Evolutionary conservation across 192 early-diverging fungal species (phyloP).

Genomic region (Piromyces finnis): DNA sequence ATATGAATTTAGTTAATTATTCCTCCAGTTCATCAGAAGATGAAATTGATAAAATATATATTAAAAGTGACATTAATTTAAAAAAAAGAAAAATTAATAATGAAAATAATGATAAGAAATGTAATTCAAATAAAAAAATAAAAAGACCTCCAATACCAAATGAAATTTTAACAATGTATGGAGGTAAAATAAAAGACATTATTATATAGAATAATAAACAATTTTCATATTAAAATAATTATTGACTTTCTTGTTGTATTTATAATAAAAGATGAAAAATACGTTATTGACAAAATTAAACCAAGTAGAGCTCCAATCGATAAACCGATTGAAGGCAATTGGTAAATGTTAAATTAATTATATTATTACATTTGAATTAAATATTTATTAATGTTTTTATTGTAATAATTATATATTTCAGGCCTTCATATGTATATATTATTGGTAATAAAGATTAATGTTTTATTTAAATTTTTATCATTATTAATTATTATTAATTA

Average conservation of each 20-base stretch:
- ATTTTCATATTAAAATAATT: no score
- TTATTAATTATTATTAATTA: no score
- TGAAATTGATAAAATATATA: not conserved
- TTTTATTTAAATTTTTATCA: no score
- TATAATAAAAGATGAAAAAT: not conserved
- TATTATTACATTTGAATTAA: no score
- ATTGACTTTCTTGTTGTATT: no score
- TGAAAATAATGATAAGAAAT: no score
- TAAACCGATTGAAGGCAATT: not conserved
- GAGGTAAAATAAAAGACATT: not conserved
- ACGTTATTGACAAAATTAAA: not conserved
- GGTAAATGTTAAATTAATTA: no score
- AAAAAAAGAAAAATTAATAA: not conserved
- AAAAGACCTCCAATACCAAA: not conserved
- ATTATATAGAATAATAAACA: not conserved
- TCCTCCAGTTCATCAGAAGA: not conserved
- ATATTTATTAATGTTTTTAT: no score
- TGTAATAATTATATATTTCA: no score
- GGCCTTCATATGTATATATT: no score
- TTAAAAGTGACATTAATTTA: not conserved
- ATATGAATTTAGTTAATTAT: not conserved
- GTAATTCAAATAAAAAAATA: no score
- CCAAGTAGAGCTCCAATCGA: not conserved
- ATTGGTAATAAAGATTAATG: no score
- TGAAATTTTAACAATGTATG: not conserved